Conservation (phyloP, 345 rosid species). For the Barbarea vulgaris region DNA sequence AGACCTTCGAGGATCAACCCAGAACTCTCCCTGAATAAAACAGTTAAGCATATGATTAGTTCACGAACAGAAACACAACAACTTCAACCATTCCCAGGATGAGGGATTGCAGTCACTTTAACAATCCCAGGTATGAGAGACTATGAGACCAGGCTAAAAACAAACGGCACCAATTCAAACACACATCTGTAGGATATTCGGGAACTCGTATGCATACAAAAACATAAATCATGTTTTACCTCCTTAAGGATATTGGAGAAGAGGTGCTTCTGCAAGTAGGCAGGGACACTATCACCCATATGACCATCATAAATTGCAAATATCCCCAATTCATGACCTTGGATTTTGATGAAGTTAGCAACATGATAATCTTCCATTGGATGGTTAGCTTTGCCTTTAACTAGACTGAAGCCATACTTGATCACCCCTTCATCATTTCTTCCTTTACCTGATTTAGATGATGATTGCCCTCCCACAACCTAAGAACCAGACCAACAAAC, state of each 20-base stretch:
- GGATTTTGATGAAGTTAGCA: slow-evolving; percentile 58
- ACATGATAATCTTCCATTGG: slow-evolving; percentile 90
- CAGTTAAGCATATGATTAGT: neutral
- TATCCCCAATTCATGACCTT: slow-evolving; percentile 67
- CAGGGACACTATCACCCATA: slow-evolving; percentile 68
- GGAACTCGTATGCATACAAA: no score
- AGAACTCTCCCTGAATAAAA: slow-evolving; percentile 63
- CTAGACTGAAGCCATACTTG: slow-evolving; percentile 71
- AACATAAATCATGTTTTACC: slow-evolving; percentile 43
- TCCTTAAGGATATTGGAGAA: slow-evolving; percentile 73
- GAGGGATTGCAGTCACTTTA: neutral
- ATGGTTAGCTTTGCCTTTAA: slow-evolving; percentile 82
- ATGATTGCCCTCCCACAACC: slow-evolving; percentile 59
- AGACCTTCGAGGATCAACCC: slow-evolving; percentile 65
- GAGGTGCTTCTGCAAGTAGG: slow-evolving; percentile 68
- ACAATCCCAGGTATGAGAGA: neutral
- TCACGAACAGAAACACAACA: no score
- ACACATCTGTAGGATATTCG: neutral
- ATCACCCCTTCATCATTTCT: slow-evolving; percentile 51
- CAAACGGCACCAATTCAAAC: neutral
- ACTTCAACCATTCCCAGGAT: neutral
- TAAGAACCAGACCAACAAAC: slow-evolving; percentile 20
- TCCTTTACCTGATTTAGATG: slow-evolving; percentile 70
- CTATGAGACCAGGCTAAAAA: no score
- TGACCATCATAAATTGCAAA: slow-evolving; percentile 86